Conservation (phyloP, 768 basidiomycete genomes). For the Suillus clintonianus region DNA sequence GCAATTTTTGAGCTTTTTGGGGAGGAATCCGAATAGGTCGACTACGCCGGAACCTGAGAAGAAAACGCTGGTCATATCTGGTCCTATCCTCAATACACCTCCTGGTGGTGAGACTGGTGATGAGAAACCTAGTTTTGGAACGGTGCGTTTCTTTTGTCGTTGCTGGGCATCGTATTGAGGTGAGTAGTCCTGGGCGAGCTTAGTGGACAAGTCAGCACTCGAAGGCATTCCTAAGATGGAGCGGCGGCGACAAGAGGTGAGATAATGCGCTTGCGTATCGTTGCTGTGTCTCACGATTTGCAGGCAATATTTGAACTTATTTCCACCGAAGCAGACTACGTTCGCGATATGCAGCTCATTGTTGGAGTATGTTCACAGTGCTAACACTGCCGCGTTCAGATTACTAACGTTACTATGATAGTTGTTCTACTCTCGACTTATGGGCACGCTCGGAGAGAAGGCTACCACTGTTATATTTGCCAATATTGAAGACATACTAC, state of each 20-base stretch:
- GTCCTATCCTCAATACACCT: constrained; percentile 51
- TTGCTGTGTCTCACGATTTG: not conserved
- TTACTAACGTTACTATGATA: constrained; percentile 28
- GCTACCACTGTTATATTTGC: constrained; percentile 86
- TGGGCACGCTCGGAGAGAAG: constrained; percentile 70
- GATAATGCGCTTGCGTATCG: constrained; percentile 2
- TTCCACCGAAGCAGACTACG: constrained; percentile 85
- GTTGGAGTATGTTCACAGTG: constrained; percentile 65
- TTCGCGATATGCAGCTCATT: constrained; percentile 87
- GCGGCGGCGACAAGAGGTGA: constrained; percentile 84
- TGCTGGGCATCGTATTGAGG: not conserved
- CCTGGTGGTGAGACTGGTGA: constrained; percentile 50
- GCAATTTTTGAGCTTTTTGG: constrained; percentile 61
- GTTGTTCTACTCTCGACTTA: constrained; percentile 84
- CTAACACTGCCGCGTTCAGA: not conserved
- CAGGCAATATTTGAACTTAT: constrained; percentile 95
- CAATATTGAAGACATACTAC: constrained; percentile 89
- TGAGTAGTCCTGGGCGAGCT: constrained; percentile 84
- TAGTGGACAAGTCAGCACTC: constrained; percentile 82
- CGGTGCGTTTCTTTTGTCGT: constrained; percentile 4
- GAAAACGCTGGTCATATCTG: constrained; percentile 63
- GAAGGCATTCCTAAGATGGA: constrained; percentile 78
- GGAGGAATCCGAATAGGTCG: constrained; percentile 38
- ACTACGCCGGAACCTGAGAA: constrained; percentile 53
- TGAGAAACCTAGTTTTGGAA: not conserved